phyloP scores from a whole-genome alignment of 257 asterid species.

The Jacaranda copaia region DNA sequence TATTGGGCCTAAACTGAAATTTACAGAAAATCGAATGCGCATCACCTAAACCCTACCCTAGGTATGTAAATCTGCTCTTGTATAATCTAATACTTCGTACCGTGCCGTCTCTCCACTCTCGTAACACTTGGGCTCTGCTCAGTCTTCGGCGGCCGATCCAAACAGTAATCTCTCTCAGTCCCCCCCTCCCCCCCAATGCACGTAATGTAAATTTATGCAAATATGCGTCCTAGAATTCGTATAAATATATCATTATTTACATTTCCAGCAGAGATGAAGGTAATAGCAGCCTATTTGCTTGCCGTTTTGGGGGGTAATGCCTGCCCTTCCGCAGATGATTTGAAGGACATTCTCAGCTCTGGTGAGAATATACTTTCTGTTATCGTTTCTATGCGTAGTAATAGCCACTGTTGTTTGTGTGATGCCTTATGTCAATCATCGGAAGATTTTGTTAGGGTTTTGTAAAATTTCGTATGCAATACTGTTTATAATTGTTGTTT shows the following conservation, averaged over 20 bases:
- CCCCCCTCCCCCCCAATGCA: background rate
- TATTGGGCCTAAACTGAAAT: conserved; percentile 20
- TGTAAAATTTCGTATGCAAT: background rate
- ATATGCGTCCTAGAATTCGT: background rate
- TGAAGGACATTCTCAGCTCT: conserved; percentile 40
- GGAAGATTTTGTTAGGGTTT: background rate
- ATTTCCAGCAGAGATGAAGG: conserved; percentile 42
- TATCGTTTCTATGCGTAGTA: background rate
- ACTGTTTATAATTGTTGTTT: background rate
- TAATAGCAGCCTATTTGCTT: conserved; percentile 45
- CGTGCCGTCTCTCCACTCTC: background rate
- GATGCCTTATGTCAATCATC: background rate
- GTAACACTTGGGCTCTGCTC: conserved; percentile 4
- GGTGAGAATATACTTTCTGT: conserved; percentile 19
- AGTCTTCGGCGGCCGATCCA: conserved; percentile 11
- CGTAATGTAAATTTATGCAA: background rate
- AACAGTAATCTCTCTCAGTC: conserved; percentile 1
- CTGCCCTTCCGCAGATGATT: conserved; percentile 41
- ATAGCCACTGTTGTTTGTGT: background rate
- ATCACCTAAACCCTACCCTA: conserved; percentile 38
- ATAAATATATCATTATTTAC: background rate
- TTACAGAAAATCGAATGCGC: background rate
- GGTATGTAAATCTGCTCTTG: background rate
- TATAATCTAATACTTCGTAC: background rate
- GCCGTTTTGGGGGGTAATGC: conserved; percentile 47